phyloP scores from a whole-genome alignment of 1,139 yeast genomes.

The Diutina ranongensis region DNA sequence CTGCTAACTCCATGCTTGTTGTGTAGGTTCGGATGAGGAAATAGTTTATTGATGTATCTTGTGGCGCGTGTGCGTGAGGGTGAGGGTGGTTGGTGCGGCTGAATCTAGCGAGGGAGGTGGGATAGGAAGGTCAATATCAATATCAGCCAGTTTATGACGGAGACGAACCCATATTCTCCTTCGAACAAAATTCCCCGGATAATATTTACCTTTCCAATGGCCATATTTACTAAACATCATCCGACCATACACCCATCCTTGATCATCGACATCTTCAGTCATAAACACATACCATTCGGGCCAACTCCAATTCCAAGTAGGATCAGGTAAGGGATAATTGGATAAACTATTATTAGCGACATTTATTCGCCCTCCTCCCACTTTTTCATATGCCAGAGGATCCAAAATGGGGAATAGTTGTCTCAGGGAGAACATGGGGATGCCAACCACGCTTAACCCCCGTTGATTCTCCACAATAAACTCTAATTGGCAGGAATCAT shows the following conservation, averaged over 20 bases:
- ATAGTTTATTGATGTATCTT: too few species aligned
- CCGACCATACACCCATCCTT: constrained; percentile 63
- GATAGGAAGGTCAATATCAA: too few species aligned
- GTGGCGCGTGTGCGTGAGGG: too few species aligned
- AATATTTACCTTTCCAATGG: constrained; percentile 51
- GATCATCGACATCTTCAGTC: constrained; percentile 63
- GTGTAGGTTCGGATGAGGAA: too few species aligned
- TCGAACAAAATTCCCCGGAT: constrained; percentile 44
- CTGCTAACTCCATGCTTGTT: neutral
- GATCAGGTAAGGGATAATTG: constrained; percentile 51
- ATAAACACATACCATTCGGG: constrained; percentile 59
- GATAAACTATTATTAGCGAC: constrained; percentile 21
- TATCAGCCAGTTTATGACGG: constrained; percentile 14
- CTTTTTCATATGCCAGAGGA: constrained; percentile 37
- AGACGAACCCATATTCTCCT: constrained; percentile 51
- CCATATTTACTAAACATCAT: constrained; percentile 21
- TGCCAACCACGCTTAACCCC: constrained; percentile 55
- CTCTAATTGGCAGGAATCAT: constrained; percentile 19
- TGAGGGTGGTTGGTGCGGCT: too few species aligned
- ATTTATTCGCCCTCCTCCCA: constrained; percentile 14
- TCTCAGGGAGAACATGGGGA: constrained; percentile 44
- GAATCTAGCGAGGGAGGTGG: too few species aligned
- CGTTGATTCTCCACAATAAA: constrained; percentile 57
- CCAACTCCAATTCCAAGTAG: constrained; percentile 68
- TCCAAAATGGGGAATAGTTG: constrained; percentile 49